These are phyloP conservation scores for Trichoderma orchidacearum DNA, from an alignment of 495 filamentous ascomycete genomes.

Conservation along the genomic window DNA sequence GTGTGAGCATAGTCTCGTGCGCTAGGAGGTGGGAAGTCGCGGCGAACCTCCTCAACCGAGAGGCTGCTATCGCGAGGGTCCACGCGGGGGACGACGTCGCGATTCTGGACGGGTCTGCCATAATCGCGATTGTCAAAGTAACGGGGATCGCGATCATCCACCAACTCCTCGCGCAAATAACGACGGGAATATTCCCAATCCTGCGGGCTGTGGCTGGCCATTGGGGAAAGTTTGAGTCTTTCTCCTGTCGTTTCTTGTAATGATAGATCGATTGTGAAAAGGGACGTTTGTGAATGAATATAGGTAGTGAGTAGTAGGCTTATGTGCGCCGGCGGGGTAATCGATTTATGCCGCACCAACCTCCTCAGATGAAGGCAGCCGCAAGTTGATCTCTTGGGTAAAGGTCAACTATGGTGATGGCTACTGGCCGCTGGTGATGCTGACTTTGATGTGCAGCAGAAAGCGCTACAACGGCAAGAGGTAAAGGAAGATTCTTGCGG, in stretches of 20 bases:
- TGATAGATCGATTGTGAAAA: neutral
- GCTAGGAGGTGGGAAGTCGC: conserved; percentile 52
- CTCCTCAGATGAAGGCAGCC: no score
- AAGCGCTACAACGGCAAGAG: no score
- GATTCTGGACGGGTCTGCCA: conserved; percentile 24
- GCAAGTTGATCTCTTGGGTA: no score
- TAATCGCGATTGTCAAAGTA: conserved; percentile 36
- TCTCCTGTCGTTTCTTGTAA: neutral
- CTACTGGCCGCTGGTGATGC: no score
- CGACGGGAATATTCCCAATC: conserved; percentile 30
- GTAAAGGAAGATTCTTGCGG: neutral
- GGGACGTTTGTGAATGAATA: no score
- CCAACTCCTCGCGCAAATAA: conserved; percentile 32
- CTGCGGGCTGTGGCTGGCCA: conserved; percentile 36
- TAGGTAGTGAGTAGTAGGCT: no score
- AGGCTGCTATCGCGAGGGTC: conserved; percentile 35
- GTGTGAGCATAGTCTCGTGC: conserved; percentile 11
- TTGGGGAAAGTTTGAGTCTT: conserved; percentile 5
- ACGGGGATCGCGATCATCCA: conserved; percentile 29
- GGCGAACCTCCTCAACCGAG: conserved; percentile 51
- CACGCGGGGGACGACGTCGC: conserved; percentile 37
- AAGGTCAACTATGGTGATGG: no score
- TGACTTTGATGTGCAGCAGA: neutral
- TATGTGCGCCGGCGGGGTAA: no score
- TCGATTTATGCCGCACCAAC: no score